A percentile compares a stretch with the other conserved stretches of the same genome.
phyloP scores from a whole-genome alignment of 2,329 filamentous ascomycete species.

The Calonectria multiphialidica region DNA sequence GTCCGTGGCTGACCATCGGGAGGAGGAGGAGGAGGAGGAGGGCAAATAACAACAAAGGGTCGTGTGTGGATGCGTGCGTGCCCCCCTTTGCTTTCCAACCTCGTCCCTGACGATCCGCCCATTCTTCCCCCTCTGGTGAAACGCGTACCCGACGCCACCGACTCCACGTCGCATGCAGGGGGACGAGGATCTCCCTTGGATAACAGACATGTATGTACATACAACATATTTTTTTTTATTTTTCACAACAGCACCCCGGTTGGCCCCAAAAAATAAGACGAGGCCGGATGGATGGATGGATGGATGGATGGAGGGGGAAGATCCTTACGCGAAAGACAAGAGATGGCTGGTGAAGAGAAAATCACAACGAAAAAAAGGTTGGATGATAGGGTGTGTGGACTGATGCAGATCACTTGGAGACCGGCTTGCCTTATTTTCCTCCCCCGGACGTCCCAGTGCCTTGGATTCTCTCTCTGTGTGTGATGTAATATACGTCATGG shows the following conservation, averaged over 20 bases:
- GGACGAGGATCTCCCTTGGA: slow-evolving; percentile 1
- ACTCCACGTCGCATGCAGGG: slow-evolving; percentile 43
- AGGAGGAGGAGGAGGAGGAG: too few species aligned
- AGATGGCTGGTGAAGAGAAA: neutral
- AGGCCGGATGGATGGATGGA: too few species aligned
- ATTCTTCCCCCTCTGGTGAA: slow-evolving; percentile 33
- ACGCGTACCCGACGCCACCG: slow-evolving; percentile 38
- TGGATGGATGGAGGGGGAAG: neutral
- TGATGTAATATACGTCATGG: neutral
- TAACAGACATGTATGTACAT: neutral
- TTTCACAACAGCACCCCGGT: too few species aligned
- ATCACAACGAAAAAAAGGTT: neutral
- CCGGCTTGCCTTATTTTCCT: too few species aligned
- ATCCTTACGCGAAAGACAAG: neutral
- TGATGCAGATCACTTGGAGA: neutral
- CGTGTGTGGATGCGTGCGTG: slow-evolving; percentile 5
- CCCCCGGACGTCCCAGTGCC: neutral
- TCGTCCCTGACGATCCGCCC: slow-evolving; percentile 43
- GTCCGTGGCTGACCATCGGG: neutral
- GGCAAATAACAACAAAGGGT: neutral
- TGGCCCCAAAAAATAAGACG: too few species aligned
- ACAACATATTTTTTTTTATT: too few species aligned
- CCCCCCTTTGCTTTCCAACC: too few species aligned
- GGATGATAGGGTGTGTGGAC: neutral
- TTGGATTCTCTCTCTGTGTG: neutral